Percentiles rank a stretch among this genome's conserved stretches.
These are phyloP conservation scores for Elasticomyces elasticus DNA, from an alignment of 495 filamentous ascomycete genomes.

Conservation along the genomic window DNA sequence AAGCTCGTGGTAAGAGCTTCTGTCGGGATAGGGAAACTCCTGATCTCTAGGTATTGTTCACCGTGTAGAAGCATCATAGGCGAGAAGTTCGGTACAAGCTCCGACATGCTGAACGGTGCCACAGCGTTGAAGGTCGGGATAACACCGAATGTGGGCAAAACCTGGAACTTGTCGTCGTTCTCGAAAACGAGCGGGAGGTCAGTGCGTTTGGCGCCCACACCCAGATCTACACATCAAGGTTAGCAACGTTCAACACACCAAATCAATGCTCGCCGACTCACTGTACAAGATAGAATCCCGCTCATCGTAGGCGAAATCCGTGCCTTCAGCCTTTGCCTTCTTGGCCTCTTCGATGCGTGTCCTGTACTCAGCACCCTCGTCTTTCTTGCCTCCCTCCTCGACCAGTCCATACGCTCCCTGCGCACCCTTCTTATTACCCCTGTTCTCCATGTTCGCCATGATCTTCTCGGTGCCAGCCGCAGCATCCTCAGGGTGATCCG, in stretches of 20 bases:
- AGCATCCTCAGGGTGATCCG: conserved; percentile 75
- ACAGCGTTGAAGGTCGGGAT: conserved; percentile 83
- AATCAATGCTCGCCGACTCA: conserved; percentile 19
- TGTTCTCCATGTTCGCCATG: conserved; percentile 86
- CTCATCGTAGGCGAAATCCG: conserved; percentile 72
- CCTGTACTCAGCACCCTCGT: conserved; percentile 36
- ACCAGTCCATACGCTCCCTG: conserved; percentile 8
- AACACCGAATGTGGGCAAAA: conserved; percentile 87
- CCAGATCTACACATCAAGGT: conserved; percentile 46
- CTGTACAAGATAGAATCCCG: conserved; percentile 87
- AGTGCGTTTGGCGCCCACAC: conserved; percentile 85
- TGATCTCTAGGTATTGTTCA: conserved; percentile 95
- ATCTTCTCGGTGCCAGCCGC: conserved; percentile 72
- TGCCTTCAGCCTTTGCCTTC: conserved; percentile 58
- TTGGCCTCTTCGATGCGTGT: conserved; percentile 69
- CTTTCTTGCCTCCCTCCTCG: conserved; percentile 23
- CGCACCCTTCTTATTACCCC: conserved; percentile 23
- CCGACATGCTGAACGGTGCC: conserved; percentile 67
- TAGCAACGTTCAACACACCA: not conserved
- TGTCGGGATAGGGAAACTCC: conserved; percentile 89
- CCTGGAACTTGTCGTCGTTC: conserved; percentile 81
- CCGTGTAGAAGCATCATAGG: conserved; percentile 99
- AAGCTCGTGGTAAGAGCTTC: conserved; percentile 68
- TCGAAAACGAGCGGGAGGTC: conserved; percentile 85
- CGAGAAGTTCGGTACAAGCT: conserved; percentile 85